Evolutionary conservation across 495 filamentous ascomycete species (phyloP).

Genomic region (Aspergillus sparsus): DNA sequence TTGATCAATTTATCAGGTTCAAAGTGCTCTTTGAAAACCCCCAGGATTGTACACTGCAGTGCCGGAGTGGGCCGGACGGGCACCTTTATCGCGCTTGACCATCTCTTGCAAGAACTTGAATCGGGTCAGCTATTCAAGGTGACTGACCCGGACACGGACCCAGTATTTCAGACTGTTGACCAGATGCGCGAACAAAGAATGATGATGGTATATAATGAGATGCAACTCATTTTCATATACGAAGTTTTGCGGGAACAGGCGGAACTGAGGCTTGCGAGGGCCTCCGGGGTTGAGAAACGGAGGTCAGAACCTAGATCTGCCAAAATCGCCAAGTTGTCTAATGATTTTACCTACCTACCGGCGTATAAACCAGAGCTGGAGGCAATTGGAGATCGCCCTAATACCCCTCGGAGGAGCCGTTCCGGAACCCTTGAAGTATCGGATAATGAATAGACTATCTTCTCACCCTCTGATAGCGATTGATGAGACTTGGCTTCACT

Average conservation of each 20-base stretch:
- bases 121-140: slow-evolving; percentile 63
- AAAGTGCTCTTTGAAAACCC: slow-evolving; percentile 68
- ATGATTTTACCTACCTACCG: slow-evolving; percentile 34
- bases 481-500: neutral
- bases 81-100: slow-evolving; percentile 93
- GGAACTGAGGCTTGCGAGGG: slow-evolving; percentile 52
- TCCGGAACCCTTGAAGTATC: slow-evolving; percentile 36
- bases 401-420: slow-evolving; percentile 34
- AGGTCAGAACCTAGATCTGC: slow-evolving; percentile 40
- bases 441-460: slow-evolving; percentile 36
- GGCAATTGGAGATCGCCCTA: slow-evolving; percentile 28
- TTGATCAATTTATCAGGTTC: slow-evolving; percentile 74
- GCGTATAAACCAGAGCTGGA: slow-evolving; percentile 46
- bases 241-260: slow-evolving; percentile 77
- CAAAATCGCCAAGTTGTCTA: slow-evolving; percentile 44
- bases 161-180: slow-evolving; percentile 75
- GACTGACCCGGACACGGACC: slow-evolving; percentile 51
- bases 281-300: slow-evolving; percentile 24
- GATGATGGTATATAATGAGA: slow-evolving; percentile 93
- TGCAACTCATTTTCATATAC: slow-evolving; percentile 89
- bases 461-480: neutral
- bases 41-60: slow-evolving; percentile 89
- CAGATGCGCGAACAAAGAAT: slow-evolving; percentile 82
- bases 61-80: slow-evolving; percentile 93
- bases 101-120: slow-evolving; percentile 79